Percentiles rank a stretch among this genome's conserved stretches.
phyloP scores from a whole-genome alignment of 345 rosid species.

The Lepidium didymum region DNA sequence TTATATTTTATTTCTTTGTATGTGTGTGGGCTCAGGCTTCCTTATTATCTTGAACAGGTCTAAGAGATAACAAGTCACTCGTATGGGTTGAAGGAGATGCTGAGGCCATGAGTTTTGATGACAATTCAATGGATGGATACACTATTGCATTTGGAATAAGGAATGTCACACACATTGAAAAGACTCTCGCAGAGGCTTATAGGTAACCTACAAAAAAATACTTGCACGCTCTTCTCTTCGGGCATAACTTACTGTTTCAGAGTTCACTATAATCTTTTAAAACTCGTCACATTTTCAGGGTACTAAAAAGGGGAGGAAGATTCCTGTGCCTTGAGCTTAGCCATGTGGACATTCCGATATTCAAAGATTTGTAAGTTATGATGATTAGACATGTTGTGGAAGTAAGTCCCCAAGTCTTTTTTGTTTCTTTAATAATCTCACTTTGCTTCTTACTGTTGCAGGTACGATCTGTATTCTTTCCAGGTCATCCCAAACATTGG shows the following conservation, averaged over 20 bases:
- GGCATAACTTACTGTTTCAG: neutral
- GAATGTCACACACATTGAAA: slow-evolving; percentile 95
- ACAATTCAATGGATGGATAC: slow-evolving; percentile 86
- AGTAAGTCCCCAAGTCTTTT: neutral
- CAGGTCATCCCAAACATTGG: slow-evolving; percentile 77
- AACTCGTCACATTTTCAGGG: slow-evolving; percentile 38
- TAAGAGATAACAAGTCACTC: slow-evolving; percentile 55
- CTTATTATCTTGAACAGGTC: slow-evolving; percentile 5
- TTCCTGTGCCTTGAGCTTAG: slow-evolving; percentile 93
- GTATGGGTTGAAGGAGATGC: slow-evolving; percentile 93
- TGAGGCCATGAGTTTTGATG: slow-evolving; percentile 69
- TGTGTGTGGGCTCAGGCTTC: slow-evolving; percentile 3
- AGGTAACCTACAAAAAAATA: slow-evolving; percentile 30
- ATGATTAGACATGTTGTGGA: neutral
- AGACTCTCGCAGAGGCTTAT: slow-evolving; percentile 82
- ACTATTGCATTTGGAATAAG: slow-evolving; percentile 97
- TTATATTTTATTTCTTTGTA: neutral
- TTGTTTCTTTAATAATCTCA: neutral
- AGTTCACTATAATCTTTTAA: neutral
- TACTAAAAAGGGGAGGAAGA: slow-evolving; percentile 87
- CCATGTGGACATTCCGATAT: slow-evolving; percentile 77
- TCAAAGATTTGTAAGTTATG: slow-evolving; percentile 74
- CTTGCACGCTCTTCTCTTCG: neutral
- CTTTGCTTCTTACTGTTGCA: slow-evolving; percentile 30
- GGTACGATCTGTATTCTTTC: slow-evolving; percentile 84